phyloP scores from a whole-genome alignment of 75 land plant genomes.

The Ceratopteris richardii region DNA sequence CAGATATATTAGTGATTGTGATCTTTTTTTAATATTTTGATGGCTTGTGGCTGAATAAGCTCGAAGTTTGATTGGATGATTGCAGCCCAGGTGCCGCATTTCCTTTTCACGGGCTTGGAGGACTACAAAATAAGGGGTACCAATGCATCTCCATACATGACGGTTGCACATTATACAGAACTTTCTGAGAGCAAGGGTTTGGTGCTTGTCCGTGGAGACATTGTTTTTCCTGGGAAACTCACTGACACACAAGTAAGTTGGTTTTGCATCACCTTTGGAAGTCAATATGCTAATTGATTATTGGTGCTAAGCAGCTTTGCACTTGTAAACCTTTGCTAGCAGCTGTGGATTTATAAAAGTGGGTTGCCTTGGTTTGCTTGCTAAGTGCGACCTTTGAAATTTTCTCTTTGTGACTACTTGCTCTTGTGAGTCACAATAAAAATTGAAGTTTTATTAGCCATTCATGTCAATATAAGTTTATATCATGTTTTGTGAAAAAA shows the following conservation, averaged over 20 bases:
- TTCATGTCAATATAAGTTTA: too few species aligned
- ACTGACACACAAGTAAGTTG: conserved; percentile 52
- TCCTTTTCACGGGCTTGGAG: conserved; percentile 90
- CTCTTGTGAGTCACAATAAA: too few species aligned
- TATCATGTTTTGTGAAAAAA: too few species aligned
- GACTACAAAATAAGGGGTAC: conserved; percentile 93
- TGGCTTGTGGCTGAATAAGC: background rate
- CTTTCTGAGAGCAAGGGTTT: conserved; percentile 77
- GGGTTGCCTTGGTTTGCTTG: too few species aligned
- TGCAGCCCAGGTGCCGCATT: conserved; percentile 84
- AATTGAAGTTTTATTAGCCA: too few species aligned
- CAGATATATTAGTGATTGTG: background rate
- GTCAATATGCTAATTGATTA: conserved; percentile 1
- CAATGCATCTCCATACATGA: conserved; percentile 87
- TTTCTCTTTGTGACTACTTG: too few species aligned
- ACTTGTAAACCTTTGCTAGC: too few species aligned
- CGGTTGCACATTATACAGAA: conserved; percentile 72
- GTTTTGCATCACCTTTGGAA: background rate
- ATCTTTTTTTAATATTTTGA: background rate
- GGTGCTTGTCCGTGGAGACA: conserved; percentile 84
- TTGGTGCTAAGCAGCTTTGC: background rate
- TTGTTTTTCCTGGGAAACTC: conserved; percentile 93
- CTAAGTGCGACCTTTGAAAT: too few species aligned
- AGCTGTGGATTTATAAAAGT: too few species aligned
- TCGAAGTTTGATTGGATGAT: background rate